Evolutionary conservation across 2,329 filamentous ascomycete species (phyloP), one percentile per base, ranked within the genome.

Genomic region (Beauveria asiatica): DNA sequence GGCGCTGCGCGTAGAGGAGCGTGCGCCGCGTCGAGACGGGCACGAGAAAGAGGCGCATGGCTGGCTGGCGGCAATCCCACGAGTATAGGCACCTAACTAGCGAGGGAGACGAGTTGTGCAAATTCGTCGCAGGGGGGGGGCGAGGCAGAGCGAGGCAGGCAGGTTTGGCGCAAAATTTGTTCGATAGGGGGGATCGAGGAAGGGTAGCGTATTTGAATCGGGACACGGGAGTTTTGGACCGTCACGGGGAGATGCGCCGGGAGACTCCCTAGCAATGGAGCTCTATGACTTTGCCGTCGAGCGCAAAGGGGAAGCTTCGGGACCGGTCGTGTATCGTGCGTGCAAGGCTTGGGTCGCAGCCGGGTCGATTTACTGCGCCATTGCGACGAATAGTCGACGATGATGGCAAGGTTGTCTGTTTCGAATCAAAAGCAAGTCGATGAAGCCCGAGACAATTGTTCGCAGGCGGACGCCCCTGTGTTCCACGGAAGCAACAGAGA

Each of bases 1-100:
- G 77, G 65, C 88, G 87, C 70, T 96, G 89, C 75, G 90, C 95
- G 79, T 96, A 97, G 69, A 99, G 85, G 64, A 99, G 84, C 56
- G 91, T 92, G 69, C 92, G 88, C 70, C 89, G 85, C 65, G 92
- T 96, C 62, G 93, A 96, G 68, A 99, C 88, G 64, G 94, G 94
- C 61, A 99, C 83, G 65, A 99, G 86, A 76, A 92, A 96, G 74
- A 99, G 83, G 72, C 92, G 90, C 94, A 99, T 97, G 63, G 71
- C 17, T 75, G 68, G 27, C 19, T 13, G n/a, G 33, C 11, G 33
- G n/a, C 30, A 33, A 11, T 33, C 33, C 2, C 33, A 37, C 5
- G 11, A 37, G 11, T 37, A 16, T 37, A 37, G 5, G 11, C 16
- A 37, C 11, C 33, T 16, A 37, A 37, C 11, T 37, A 37, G 33